These are phyloP conservation scores for Remersonia thermophila DNA, from an alignment of 2,329 filamentous ascomycete genomes.

Conservation along the genomic window DNA sequence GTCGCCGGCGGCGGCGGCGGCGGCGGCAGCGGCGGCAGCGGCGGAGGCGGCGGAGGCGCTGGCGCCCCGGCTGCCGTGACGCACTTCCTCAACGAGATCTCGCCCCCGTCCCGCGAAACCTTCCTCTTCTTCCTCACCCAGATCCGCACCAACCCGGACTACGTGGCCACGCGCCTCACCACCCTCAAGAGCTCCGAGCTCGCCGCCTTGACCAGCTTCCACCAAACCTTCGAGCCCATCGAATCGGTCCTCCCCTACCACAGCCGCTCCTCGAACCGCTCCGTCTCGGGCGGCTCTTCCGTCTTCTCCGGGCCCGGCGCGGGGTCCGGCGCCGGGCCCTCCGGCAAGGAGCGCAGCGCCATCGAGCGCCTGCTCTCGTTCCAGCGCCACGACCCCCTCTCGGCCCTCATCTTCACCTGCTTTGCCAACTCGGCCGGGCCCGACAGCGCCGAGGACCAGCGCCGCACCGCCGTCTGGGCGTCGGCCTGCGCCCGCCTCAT, in stretches of 20 bases:
- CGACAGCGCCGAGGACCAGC: conserved; percentile 67
- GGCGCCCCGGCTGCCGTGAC: conserved; percentile 12
- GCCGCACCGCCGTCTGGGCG: conserved; percentile 78
- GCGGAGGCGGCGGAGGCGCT: no score
- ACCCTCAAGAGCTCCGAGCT: conserved; percentile 66
- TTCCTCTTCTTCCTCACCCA: conserved; percentile 70
- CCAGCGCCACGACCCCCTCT: conserved; percentile 76
- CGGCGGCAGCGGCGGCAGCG: conserved; percentile 30
- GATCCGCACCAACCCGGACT: conserved; percentile 76
- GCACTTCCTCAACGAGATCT: conserved; percentile 61
- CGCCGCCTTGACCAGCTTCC: conserved; percentile 62
- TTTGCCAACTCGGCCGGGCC: conserved; percentile 78
- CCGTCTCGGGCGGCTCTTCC: conserved; percentile 22
- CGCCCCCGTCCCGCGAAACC: conserved; percentile 59
- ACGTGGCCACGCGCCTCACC: conserved; percentile 70
- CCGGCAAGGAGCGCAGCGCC: conserved; percentile 37
- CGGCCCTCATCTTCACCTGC: conserved; percentile 73
- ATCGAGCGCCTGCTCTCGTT: conserved; percentile 80
- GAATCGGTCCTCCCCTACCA: conserved; percentile 72
- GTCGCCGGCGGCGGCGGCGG: conserved; percentile 26
- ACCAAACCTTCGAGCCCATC: conserved; percentile 66
- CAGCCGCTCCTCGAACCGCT: conserved; percentile 35
- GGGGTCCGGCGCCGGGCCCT: conserved; percentile 17
- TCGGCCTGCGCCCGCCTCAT: conserved; percentile 76
- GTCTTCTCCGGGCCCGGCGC: conserved; percentile 11